phyloP scores from a whole-genome alignment of 306 rosid species.

The Corylus heterophylla region DNA sequence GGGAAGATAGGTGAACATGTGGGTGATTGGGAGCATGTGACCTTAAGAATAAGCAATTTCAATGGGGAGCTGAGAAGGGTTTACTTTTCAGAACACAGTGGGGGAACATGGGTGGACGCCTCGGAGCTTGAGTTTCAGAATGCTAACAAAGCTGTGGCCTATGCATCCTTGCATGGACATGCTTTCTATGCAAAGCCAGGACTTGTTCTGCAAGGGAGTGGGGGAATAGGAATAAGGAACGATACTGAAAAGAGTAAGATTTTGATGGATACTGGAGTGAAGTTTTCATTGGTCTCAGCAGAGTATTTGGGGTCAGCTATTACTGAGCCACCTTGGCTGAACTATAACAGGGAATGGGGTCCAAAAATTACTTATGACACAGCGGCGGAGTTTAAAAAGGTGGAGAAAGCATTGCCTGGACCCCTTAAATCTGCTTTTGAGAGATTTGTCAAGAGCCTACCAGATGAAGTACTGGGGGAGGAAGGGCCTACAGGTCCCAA shows the following conservation, averaged over 20 bases:
- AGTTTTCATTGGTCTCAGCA: slow-evolving; percentile 41
- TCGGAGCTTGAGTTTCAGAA: slow-evolving; percentile 51
- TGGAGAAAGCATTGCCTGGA: slow-evolving; percentile 44
- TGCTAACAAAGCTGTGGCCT: slow-evolving; percentile 49
- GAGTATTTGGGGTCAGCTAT: slow-evolving; percentile 47
- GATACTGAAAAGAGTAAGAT: slow-evolving; percentile 53
- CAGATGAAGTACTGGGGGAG: slow-evolving; percentile 60
- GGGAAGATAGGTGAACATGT: slow-evolving; percentile 67
- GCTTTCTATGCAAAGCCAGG: slow-evolving; percentile 62
- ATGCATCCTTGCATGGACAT: slow-evolving; percentile 66
- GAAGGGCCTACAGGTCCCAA: slow-evolving; percentile 90
- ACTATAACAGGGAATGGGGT: slow-evolving; percentile 67
- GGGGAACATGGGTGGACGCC: slow-evolving; percentile 66
- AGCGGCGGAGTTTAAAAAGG: slow-evolving; percentile 39
- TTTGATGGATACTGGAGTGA: slow-evolving; percentile 44
- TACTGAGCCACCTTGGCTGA: slow-evolving; percentile 63
- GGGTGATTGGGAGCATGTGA: slow-evolving; percentile 85
- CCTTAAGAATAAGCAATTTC: slow-evolving; percentile 73
- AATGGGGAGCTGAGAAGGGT: slow-evolving; percentile 52
- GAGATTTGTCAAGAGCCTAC: slow-evolving; percentile 35
- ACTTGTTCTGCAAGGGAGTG: slow-evolving; percentile 59
- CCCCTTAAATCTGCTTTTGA: slow-evolving; percentile 33
- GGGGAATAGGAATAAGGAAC: slow-evolving; percentile 58
- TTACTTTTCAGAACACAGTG: slow-evolving; percentile 70
- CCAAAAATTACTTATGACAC: slow-evolving; percentile 51